Base-by-base conservation (phyloP, 2,329 filamentous ascomycete species). In the Talaromyces sp. region DNA sequence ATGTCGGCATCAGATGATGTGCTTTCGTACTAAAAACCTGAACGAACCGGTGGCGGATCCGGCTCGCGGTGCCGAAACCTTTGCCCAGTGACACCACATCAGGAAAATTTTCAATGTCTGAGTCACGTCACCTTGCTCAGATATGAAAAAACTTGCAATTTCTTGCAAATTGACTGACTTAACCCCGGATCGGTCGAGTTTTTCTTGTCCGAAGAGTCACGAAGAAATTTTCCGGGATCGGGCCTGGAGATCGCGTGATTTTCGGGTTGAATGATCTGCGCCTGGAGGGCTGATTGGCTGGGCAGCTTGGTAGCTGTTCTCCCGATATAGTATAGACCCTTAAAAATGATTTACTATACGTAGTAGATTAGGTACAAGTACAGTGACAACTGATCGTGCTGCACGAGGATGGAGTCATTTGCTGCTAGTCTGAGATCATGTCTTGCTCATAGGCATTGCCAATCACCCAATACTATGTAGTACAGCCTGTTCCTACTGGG, bases 1-100 rank as follows among this genome's bases (percentile, higher is more conserved):
- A 56, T 56, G 52, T 56, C 31, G 33, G 52, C 52, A 39, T 56
- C 52, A 56, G 52, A 56, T 56, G 52, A 22, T 56, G 52, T 16
- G 7, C 24, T 27, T n/a, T 2, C 45, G 2, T 27, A 19, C 37
- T 14, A 45, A 50, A 49, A 49, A 49, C 45, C 22, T 50, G 47
- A 16, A n/a, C n/a, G 16, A 31, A 7, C 14, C 47, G 7, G 47
- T 2, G n/a, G 33, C 52, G 33, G 33, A 56, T 22, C 31, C 50
- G 50, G 50, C 31, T 37, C 16, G 50, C 31, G n/a, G 8, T 37
- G 47, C 50, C 50, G 50, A 35, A 19, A 7, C 31, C n/a, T 19
- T 10, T n/a, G 16, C 24, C 16, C 31, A 33, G 50, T 33, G 14
- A 37, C n/a, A 16, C 13, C 49, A 16, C 22, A 24, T 16, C 22